phyloP scores from a whole-genome alignment of 2,329 filamentous ascomycete species.

The Ceratocystis diversiconidia region DNA sequence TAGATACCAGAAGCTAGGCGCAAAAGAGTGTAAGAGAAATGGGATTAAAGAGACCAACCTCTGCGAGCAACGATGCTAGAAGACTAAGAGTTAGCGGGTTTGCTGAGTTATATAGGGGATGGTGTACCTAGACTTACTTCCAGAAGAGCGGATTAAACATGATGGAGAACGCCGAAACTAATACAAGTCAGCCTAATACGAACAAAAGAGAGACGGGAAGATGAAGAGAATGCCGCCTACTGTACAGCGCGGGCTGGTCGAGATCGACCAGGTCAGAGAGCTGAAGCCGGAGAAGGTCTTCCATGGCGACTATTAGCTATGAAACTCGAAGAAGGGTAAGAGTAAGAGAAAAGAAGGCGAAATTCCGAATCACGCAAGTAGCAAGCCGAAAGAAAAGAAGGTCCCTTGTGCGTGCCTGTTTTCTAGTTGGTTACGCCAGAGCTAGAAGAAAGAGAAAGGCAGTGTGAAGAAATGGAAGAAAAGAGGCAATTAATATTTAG shows the following conservation, averaged over 20 bases:
- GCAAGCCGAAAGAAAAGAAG: too few relatives aligned
- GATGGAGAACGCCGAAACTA: constrained; percentile 71
- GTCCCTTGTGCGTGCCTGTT: too few relatives aligned
- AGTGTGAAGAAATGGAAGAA: too few relatives aligned
- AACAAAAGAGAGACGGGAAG: constrained; percentile 18
- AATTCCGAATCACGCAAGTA: too few relatives aligned
- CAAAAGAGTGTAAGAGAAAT: constrained; percentile 6
- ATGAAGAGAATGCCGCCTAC: constrained; percentile 33
- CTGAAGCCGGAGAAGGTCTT: background rate
- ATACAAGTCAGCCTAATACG: constrained; percentile 14
- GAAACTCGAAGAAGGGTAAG: background rate
- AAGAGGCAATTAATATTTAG: background rate
- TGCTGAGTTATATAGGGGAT: constrained; percentile 24
- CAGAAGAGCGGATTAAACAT: constrained; percentile 97
- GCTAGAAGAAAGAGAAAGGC: constrained; percentile 15
- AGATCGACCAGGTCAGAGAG: constrained; percentile 39
- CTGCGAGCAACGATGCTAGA: constrained; percentile 65
- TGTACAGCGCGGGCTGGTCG: constrained; percentile 48
- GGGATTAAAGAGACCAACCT: constrained; percentile 37
- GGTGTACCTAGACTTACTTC: constrained; percentile 57
- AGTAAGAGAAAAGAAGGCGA: background rate
- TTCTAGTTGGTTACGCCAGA: background rate
- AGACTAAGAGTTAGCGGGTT: background rate
- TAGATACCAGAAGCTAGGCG: background rate
- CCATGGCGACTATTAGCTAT: background rate